A percentile compares a stretch with the other conserved stretches of the same genome.
These are phyloP conservation scores for Diaporthe amygdali DNA, from an alignment of 2,329 filamentous ascomycete species.

Conservation along the genomic window DNA sequence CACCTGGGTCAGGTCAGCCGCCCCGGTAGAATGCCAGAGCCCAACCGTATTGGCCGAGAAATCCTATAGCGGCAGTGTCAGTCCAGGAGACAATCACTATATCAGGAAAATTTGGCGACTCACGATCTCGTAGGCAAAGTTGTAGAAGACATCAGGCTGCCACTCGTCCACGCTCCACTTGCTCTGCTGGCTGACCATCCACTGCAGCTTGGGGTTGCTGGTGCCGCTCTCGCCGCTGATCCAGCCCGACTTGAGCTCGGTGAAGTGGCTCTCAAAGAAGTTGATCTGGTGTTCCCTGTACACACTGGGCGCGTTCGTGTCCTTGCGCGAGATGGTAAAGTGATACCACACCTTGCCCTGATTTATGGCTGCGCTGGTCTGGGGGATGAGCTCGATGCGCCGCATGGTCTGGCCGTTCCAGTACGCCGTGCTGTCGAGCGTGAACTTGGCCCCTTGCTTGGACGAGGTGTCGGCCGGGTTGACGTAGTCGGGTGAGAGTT, in stretches of 20 bases:
- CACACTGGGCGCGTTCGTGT: slow-evolving; percentile 63
- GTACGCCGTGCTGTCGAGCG: slow-evolving; percentile 66
- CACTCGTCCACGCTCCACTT: slow-evolving; percentile 66
- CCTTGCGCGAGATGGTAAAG: slow-evolving; percentile 68
- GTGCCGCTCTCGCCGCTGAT: slow-evolving; percentile 51
- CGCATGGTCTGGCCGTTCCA: slow-evolving; percentile 78
- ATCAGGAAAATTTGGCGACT: slow-evolving; percentile 68
- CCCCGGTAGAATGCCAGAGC: slow-evolving; percentile 73
- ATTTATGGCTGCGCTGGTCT: slow-evolving; percentile 69
- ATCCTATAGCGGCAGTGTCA: slow-evolving; percentile 41
- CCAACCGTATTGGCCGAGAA: slow-evolving; percentile 66
- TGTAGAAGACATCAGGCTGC: slow-evolving; percentile 72
- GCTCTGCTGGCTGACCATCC: slow-evolving; percentile 65
- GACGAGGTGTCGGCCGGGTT: slow-evolving; percentile 68
- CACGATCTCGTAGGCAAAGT: slow-evolving; percentile 42
- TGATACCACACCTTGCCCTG: slow-evolving; percentile 74
- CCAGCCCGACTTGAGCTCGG: slow-evolving; percentile 74
- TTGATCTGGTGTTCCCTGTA: slow-evolving; percentile 70
- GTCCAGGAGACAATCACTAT: not conserved
- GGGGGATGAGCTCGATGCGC: slow-evolving; percentile 75
- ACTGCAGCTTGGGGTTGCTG: slow-evolving; percentile 61
- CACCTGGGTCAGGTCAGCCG: slow-evolving; percentile 59
- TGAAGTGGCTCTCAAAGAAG: slow-evolving; percentile 74
- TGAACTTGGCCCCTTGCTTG: slow-evolving; percentile 71
- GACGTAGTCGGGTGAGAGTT: slow-evolving; percentile 64